These are phyloP conservation scores for Candida pini DNA, from an alignment of 805 yeast genomes.

Conservation along the genomic window DNA sequence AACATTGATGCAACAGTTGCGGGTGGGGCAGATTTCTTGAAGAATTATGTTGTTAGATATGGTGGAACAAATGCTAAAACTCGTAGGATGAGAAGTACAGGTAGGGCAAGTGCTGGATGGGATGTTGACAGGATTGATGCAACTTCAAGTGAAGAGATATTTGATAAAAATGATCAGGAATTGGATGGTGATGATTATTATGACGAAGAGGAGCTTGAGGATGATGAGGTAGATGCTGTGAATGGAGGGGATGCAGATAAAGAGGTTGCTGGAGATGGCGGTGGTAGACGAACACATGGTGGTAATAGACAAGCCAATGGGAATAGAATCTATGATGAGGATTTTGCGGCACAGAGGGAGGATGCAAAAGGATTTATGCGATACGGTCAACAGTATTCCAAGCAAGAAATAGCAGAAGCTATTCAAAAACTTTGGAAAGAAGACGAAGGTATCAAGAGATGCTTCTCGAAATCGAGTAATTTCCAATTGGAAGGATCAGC, in stretches of 20 bases:
- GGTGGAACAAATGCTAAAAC: slow-evolving; percentile 47
- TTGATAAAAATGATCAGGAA: slow-evolving; percentile 1
- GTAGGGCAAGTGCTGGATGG: slow-evolving; percentile 36
- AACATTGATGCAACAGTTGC: slow-evolving; percentile 62
- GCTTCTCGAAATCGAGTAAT: slow-evolving; percentile 58
- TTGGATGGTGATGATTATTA: slow-evolving; percentile 3
- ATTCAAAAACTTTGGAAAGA: slow-evolving; percentile 61
- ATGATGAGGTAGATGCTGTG: slow-evolving; percentile 10
- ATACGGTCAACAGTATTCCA: slow-evolving; percentile 11
- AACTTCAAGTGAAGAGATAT: not conserved
- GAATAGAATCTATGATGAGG: too few relatives aligned
- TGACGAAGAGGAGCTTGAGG: slow-evolving; percentile 8
- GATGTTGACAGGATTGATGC: slow-evolving; percentile 15
- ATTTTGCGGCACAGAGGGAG: not conserved
- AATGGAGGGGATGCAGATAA: not conserved
- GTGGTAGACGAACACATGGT: too few relatives aligned
- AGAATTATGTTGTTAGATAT: slow-evolving; percentile 59
- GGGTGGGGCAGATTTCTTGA: slow-evolving; percentile 57
- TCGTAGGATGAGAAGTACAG: slow-evolving; percentile 51
- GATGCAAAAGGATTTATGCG: not conserved
- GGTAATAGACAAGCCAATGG: too few relatives aligned
- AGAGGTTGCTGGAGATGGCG: not conserved
- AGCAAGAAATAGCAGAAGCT: slow-evolving; percentile 65
- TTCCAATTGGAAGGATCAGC: slow-evolving; percentile 86
- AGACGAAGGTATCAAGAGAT: slow-evolving; percentile 60